Evolutionary conservation across 345 rosid genomes (phyloP).

Genomic region (Sisymbrium altissimum): DNA sequence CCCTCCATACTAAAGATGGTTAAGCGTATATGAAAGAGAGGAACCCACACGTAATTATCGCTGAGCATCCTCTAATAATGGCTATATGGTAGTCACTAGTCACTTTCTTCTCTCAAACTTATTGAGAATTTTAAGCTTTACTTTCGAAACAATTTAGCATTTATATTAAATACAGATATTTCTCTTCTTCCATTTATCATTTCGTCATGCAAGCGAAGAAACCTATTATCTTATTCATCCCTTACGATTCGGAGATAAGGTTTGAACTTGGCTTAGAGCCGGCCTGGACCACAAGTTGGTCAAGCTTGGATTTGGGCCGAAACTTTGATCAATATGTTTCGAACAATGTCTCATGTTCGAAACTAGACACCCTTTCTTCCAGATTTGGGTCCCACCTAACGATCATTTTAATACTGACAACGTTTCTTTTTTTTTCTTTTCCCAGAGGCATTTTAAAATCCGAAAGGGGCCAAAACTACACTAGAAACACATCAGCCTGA

Average conservation of each 20-base stretch:
- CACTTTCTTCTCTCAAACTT: slow-evolving; percentile 15
- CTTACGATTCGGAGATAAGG: no score
- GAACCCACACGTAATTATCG: slow-evolving; percentile 21
- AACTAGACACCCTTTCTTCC: no score
- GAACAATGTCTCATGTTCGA: no score
- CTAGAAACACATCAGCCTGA: no score
- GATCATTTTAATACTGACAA: no score
- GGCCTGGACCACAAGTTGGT: no score
- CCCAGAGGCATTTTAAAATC: no score
- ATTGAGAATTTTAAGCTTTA: not conserved
- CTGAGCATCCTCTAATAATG: not conserved
- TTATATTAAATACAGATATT: not conserved
- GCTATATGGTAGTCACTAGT: not conserved
- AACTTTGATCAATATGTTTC: not conserved
- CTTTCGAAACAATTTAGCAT: not conserved
- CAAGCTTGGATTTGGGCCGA: not conserved
- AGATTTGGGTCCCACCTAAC: no score
- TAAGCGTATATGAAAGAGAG: slow-evolving; percentile 17
- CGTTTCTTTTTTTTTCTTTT: no score
- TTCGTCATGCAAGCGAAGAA: not conserved
- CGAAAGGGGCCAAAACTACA: no score
- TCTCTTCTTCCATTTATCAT: not conserved
- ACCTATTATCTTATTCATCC: no score
- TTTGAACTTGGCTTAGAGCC: not conserved
- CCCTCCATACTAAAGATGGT: slow-evolving; percentile 12